phyloP scores from a whole-genome alignment of 139 green algal species.

The Desmodesmus armatus region DNA sequence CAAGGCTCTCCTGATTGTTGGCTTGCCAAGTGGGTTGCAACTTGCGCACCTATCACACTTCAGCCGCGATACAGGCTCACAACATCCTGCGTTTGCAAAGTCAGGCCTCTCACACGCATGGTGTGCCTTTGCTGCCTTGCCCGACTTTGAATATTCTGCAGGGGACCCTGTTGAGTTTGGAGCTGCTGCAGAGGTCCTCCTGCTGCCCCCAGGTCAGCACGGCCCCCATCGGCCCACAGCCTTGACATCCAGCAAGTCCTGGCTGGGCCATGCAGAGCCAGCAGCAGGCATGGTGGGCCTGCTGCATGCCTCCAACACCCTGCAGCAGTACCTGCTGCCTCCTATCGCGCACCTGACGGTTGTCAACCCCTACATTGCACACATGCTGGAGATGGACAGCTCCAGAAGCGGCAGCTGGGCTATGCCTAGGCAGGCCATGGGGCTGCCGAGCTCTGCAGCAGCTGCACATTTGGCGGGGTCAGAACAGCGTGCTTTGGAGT shows the following conservation, averaged over 20 bases:
- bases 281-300: slow-evolving; percentile 81
- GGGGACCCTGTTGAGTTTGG: slow-evolving; percentile 91
- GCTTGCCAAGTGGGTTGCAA: no score
- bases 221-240: slow-evolving; percentile 23
- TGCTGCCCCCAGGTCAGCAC: slow-evolving; percentile 53
- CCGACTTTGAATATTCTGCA: not conserved
- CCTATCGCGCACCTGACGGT: slow-evolving; percentile 71
- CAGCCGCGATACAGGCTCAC: no score
- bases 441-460: not conserved
- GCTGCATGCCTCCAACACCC: slow-evolving; percentile 55
- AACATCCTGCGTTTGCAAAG: no score
- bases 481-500: not conserved
- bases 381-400: not conserved
- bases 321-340: slow-evolving; percentile 6
- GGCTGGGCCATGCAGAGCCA: slow-evolving; percentile 81
- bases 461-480: not conserved
- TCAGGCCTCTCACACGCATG: no score
- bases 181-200: slow-evolving; percentile 63
- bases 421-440: slow-evolving; percentile 1
- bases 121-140: not conserved
- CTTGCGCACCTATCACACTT: no score
- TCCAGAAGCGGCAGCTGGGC: not conserved
- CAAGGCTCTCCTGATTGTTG: no score
- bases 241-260: slow-evolving; percentile 34
- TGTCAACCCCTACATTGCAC: slow-evolving; percentile 65